Evolutionary conservation across 192 early-diverging fungal species (phyloP), one percentile per base, ranked within the genome.

Genomic region (Podila epicladia): DNA sequence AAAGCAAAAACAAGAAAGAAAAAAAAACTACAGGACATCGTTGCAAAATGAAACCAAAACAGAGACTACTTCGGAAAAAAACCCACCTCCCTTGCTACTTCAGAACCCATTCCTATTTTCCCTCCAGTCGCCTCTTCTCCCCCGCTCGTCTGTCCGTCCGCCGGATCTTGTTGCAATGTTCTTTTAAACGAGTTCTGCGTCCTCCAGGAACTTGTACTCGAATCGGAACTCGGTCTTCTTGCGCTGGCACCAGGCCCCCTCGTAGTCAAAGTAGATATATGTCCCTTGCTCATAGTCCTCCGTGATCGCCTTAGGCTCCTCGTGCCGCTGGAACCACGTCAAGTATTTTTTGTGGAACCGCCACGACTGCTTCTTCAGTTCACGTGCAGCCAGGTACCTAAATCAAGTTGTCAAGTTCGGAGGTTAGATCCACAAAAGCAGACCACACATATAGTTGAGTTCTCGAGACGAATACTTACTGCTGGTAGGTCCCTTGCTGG

Each of bases 191-290:
- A 94, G 84, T 45, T 94, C 92, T 7, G 92, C 89, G 77, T 97
- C 95, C 73, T 96, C 95, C 62, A 97, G 82, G 72, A 87, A 95
- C 83, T 90, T 90, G 90, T 97, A 97, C 82, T 95, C 94, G 78
- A 97, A 96, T 67, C 95, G 91, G 50, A 99, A 99, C 69, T 98
- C 96, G n/a, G 89, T 87, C 89, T 98, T 98, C 82, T 96, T 98
- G 58, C 95, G 89, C 77, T 98, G 96, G 72, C 95, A 95, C 98
- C 98, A 99, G 26, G 93, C 92, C 20, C 93, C 94, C 82, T 99
- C 97, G 71, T 95, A 98, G 82, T 99, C 98, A 89, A 99, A 99
- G 85, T 98, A 99, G 37, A 98, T 91, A 75, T 99, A 99, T 26
- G 98, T 97, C 28, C 98, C 98, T 80, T 95, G 94, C 84, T 99